Percentiles rank a stretch among this genome's conserved stretches.
These are phyloP conservation scores for Lipomyces sp. DNA, from an alignment of 805 yeast genomes.

Conservation along the genomic window DNA sequence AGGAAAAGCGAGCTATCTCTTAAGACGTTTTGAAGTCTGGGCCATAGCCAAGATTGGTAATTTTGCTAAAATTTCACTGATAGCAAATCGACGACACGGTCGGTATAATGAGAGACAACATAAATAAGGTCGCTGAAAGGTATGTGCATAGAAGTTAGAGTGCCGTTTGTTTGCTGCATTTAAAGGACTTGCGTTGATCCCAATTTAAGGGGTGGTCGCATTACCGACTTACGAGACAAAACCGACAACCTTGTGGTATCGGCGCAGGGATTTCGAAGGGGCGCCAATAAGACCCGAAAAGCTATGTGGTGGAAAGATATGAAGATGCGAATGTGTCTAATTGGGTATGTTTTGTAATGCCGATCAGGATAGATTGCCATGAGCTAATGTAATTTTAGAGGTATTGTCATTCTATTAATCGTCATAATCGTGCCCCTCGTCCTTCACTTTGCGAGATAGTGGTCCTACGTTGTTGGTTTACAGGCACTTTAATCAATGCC, in stretches of 20 bases:
- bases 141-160: background rate
- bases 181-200: background rate
- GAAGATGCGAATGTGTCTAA: constrained; percentile 91
- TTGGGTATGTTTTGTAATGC: constrained; percentile 50
- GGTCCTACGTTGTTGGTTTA: background rate
- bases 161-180: background rate
- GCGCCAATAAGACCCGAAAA: constrained; percentile 96
- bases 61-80: constrained; percentile 43
- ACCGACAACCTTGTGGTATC: constrained; percentile 90
- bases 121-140: constrained; percentile 89
- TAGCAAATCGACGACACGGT: constrained; percentile 93
- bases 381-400: constrained; percentile 47
- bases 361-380: background rate
- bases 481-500: background rate
- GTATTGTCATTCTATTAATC: constrained; percentile 76
- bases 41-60: background rate
- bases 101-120: constrained; percentile 96
- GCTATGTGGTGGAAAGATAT: constrained; percentile 99
- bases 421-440: constrained; percentile 93
- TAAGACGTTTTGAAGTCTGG: background rate
- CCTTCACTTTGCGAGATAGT: constrained; percentile 64
- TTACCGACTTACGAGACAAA: constrained; percentile 88
- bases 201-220: constrained; percentile 75
- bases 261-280: constrained; percentile 93
- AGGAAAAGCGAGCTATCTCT: too few relatives aligned